Conservation (phyloP, 2,329 filamentous ascomycete species). For the Pseudopyricularia javanii region DNA sequence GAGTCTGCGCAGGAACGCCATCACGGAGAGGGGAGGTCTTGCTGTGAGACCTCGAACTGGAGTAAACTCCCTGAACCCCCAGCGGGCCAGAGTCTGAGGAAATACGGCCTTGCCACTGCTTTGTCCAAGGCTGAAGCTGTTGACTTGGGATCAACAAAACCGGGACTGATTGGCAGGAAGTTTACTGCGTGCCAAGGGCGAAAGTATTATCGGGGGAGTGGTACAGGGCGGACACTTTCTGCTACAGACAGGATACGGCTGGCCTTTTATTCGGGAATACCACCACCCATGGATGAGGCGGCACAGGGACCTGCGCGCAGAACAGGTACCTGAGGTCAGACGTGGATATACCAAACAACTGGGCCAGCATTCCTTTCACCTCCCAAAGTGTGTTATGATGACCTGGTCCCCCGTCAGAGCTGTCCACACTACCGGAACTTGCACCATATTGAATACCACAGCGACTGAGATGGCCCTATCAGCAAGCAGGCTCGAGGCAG, state of each 20-base stretch:
- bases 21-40: background rate
- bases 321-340: too few species aligned
- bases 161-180: background rate
- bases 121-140: background rate
- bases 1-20: constrained; percentile 15
- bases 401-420: too few species aligned
- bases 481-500: background rate
- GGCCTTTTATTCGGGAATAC: background rate
- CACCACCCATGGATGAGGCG: background rate
- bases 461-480: background rate
- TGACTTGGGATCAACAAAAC: background rate
- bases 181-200: too few species aligned
- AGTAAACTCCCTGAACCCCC: background rate
- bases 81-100: background rate
- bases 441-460: background rate
- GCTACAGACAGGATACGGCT: background rate
- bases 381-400: too few species aligned
- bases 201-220: too few species aligned
- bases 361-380: too few species aligned
- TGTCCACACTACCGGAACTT: background rate
- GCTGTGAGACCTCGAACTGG: too few species aligned
- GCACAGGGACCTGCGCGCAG: too few species aligned
- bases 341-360: too few species aligned
- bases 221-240: too few species aligned
- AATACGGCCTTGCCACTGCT: background rate